Evolutionary conservation across 202 grass and related monocot genomes (phyloP), one percentile per base, ranked within the genome.

Genomic region (Sporobolus alterniflorus): DNA sequence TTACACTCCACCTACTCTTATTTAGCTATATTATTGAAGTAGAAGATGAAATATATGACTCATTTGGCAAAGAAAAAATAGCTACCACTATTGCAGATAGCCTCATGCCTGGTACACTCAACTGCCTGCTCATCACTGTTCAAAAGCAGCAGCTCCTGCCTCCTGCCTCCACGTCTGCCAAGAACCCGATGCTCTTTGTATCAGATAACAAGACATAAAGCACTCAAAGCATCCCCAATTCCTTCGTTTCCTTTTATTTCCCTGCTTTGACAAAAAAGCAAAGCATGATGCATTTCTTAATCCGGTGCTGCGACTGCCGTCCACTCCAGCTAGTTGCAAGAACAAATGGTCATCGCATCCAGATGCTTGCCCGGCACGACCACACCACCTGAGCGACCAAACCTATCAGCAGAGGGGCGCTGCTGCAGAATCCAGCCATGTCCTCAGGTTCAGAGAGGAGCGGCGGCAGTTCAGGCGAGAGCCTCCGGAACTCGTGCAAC

Each of bases 211-310:
- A 71, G 80, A 85, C 77, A 47, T 30, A 88, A 71, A 79, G 77
- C 86, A 59, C 30, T 61, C 69, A 80, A 87, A 80, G 89, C 80
- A 92, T 65, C 29, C 73, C n/a, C 11, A 72, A n/a, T n/a, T n/a
- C n/a, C n/a, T 82, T 64, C 18, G 10, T 65, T 9, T 24, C 65
- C 6, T 77, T 87, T 90, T 69, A 17, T 78, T 73, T 77, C 46
- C n/a, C n/a, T 51, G 49, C 84, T 88, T 88, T 83, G 57, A 67
- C 80, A 40, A n/a, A 79, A 94, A 93, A 84, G 91, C 78, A 94
- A 94, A 88, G 85, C 78, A 91, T 76, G 81, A 64, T 46, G 17
- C 62, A 88, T 88, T 83, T 26, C 84, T 71, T 90, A 73, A 70
- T 44, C 63, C 29, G 24, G 47, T 42, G 44, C 13, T 65, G 31